Conservation (phyloP, 148 eudicot species). For the Rhododendron mucronatum region DNA sequence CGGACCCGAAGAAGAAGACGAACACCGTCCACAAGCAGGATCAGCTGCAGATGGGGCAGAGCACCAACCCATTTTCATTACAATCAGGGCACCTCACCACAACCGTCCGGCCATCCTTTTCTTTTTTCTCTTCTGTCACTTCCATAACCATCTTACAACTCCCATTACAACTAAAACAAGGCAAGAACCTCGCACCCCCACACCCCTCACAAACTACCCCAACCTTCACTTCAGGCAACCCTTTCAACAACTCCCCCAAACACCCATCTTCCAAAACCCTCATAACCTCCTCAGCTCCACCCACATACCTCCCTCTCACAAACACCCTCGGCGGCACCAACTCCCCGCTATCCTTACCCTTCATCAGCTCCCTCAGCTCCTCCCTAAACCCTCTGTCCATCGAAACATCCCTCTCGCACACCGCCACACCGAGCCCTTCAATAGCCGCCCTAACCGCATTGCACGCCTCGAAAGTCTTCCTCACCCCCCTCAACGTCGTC, state of each 20-base stretch:
- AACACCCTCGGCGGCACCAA: constrained; percentile 62
- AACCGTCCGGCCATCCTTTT: constrained; percentile 17
- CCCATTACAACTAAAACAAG: constrained; percentile 74
- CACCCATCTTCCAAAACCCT: constrained; percentile 61
- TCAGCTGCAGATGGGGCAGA: constrained; percentile 84
- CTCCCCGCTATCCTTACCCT: constrained; percentile 27
- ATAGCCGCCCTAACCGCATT: constrained; percentile 57
- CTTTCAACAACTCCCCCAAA: constrained; percentile 42
- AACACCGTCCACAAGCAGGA: not conserved
- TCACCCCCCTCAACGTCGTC: constrained; percentile 62
- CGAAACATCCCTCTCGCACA: constrained; percentile 77
- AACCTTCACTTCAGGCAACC: constrained; percentile 35
- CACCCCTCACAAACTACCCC: constrained; percentile 72
- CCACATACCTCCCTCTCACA: constrained; percentile 67
- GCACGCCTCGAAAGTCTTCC: constrained; percentile 75
- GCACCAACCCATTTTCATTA: constrained; percentile 91
- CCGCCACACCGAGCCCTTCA: constrained; percentile 34
- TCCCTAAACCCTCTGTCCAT: constrained; percentile 77
- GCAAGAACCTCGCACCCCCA: constrained; percentile 70
- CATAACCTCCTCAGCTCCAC: constrained; percentile 69
- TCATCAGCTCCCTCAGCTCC: constrained; percentile 53
- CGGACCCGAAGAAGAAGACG: not conserved
- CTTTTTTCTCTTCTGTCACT: constrained; percentile 19
- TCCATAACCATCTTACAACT: constrained; percentile 65
- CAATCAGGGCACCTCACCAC: constrained; percentile 63